A percentile compares a stretch with the other conserved stretches of the same genome.
phyloP scores from a whole-genome alignment of 768 basidiomycete genomes.

The Phlebiopsis gigantea region DNA sequence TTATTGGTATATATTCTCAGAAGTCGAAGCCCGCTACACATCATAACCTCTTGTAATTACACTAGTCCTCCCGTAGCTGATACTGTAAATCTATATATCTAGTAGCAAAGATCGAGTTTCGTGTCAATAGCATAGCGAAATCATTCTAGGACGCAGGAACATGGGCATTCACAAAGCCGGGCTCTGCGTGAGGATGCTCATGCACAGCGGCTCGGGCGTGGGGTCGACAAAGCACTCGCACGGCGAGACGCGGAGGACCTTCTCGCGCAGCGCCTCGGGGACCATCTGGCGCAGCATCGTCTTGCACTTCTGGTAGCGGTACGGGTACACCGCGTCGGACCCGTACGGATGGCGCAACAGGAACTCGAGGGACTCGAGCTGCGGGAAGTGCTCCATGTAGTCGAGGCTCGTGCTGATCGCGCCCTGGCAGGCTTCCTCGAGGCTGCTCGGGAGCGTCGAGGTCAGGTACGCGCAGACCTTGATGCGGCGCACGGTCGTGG shows the following conservation, averaged over 20 bases:
- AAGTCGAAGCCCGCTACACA: neutral
- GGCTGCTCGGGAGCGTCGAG: neutral
- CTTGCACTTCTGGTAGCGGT: conserved; percentile 5
- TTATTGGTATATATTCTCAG: neutral
- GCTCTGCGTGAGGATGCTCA: neutral
- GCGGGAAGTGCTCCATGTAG: neutral
- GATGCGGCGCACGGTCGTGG: neutral
- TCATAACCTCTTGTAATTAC: neutral
- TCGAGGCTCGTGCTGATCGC: neutral
- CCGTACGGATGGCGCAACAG: neutral
- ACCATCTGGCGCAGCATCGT: neutral
- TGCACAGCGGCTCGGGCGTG: neutral
- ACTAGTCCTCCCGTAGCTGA: neutral
- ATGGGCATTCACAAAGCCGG: neutral
- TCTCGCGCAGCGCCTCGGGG: neutral
- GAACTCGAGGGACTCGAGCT: conserved; percentile 1
- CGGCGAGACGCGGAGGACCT: neutral
- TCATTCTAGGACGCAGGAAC: neutral
- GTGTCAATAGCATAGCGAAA: neutral
- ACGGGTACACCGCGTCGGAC: conserved; percentile 1
- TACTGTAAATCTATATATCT: neutral
- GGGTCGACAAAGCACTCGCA: neutral
- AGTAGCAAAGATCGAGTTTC: neutral
- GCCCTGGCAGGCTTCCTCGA: conserved; percentile 1
- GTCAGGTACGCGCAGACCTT: conserved; percentile 2